Base-by-base conservation (phyloP, 768 basidiomycete genomes). In the Boletus huronensis region DNA sequence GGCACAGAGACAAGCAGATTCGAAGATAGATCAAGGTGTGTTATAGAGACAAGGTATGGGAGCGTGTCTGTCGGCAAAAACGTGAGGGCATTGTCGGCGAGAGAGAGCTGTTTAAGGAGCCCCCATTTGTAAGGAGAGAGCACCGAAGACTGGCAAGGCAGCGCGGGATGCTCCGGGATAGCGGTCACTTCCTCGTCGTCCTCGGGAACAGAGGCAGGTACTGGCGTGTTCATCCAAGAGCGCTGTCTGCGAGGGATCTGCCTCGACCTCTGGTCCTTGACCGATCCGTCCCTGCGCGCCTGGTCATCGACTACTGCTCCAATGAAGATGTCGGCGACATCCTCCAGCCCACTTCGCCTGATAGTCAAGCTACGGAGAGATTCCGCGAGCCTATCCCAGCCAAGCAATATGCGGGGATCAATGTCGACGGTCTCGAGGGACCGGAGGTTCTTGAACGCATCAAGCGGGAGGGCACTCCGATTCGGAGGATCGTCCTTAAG, bases 1-100 rank as follows among this genome's bases (percentile, higher is more conserved):
- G 93, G 93, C n/a, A 95, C 80, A 29, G 91, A 88, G 39, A 94
- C 84, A 43, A 98, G 82, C 17, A 97, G 82, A 68, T 97, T 97
- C 39, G 89, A 90, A 19, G 93, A 94, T 39, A 96, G 80, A 71
- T 96, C 92, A 58, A 96, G 82, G 67, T 91, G 83, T 0, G 87
- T 87, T 39, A 98, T 72, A 6, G 87, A 81, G 40, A 84, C 81
- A 50, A 95, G 79, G 65, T 84, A 80, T 6, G 81, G 78, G 32
- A 92, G 75, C 13, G 82, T 73, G 19, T 83, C 79, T 25, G 83
- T 66, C n/a, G 92, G 86, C 58, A 93, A 74, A 70, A 87, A 91
- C 13, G 91, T 91, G 56, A 93, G 75, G 16, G 82, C 79, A 64
- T 94, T 95, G 70, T 92, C 88, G 35, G 88, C 75, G 6, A 95